Percentiles rank a stretch among this genome's conserved stretches.
Conservation (phyloP, 2,329 filamentous ascomycete genomes). For the Metarhizium album region DNA sequence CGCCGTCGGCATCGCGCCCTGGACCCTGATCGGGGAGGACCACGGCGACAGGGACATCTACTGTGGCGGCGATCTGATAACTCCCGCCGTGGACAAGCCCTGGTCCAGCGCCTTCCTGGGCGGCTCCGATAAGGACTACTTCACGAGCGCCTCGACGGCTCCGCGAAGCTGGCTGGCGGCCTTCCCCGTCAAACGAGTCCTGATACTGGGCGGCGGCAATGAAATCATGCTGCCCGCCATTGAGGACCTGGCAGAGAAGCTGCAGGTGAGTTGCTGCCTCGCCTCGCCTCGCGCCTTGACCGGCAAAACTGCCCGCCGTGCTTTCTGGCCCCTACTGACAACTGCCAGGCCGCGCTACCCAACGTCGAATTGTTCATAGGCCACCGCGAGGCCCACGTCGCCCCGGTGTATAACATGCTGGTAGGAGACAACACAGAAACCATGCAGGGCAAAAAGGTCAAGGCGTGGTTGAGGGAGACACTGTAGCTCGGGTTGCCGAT, state of each 20-base stretch:
- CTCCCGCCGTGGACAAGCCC: conserved; percentile 5
- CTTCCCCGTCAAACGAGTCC: conserved; percentile 10
- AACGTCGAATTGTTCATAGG: conserved; percentile 12
- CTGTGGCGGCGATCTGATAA: conserved; percentile 11
- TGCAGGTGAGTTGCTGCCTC: conserved; percentile 8
- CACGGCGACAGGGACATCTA: conserved; percentile 7
- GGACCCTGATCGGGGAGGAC: conserved; percentile 11
- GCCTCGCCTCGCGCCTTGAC: too few species aligned
- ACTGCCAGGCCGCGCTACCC: conserved; percentile 9
- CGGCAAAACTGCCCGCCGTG: too few species aligned
- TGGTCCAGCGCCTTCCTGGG: conserved; percentile 10
- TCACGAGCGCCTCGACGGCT: conserved; percentile 10
- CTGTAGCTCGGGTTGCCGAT: conserved; percentile 3
- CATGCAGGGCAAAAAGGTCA: conserved; percentile 12
- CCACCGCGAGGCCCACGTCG: conserved; percentile 12
- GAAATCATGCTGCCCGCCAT: conserved; percentile 13
- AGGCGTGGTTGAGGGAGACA: conserved; percentile 11
- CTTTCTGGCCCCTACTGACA: too few species aligned
- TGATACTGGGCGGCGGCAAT: conserved; percentile 10
- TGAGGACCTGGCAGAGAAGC: conserved; percentile 9
- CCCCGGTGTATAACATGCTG: conserved; percentile 13
- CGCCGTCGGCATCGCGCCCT: conserved; percentile 10
- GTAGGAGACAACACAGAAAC: conserved; percentile 12
- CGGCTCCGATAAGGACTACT: conserved; percentile 8
- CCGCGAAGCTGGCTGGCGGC: conserved; percentile 12